Evolutionary conservation across 352 stramenopile genomes (phyloP), one percentile per base, ranked within the genome.

Genomic region (Phytopythium montanum): DNA sequence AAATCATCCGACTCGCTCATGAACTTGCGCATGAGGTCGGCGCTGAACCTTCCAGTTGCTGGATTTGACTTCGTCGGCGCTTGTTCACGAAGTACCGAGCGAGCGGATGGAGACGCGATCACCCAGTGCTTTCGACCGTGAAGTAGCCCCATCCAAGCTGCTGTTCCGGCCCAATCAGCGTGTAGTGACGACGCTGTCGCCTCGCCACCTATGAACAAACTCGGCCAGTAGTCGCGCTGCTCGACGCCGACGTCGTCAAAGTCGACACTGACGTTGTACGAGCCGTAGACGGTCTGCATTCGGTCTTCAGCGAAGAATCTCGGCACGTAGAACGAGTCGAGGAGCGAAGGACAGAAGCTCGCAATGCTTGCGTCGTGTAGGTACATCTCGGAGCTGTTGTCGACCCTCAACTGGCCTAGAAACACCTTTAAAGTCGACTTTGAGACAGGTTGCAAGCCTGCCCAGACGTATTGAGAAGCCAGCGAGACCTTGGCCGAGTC

Each of bases 111-210:
- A 41, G 60, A 69, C 4, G 69, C 60, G 45, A 80, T 76, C 0
- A 69, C 48, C 68, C 68, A 80, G 36, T 68, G 70, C 54, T 78
- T 78, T 5, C 60, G 61, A 29, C 70, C 70, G 21, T 60, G 28
- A 1, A 78, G 6, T 0, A 78, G 57, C 7, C 70, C 70, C 70
- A 78, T 78, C 70, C 70, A 78, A 7, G 70, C 70, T 9, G 70
- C 56, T 0, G 67, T 75, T 0, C 45, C 59, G 7, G 56, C 66
- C 70, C 70, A 78, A 46, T 80, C 71, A 6, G 51, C 59, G 28
- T 80, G 71, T 2, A 80, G 50, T 1, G 59, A 69, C 7, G 71
- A 80, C 9, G 63, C 31, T 2, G 68, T 80, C 2, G 59, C 52
- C 18, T 51, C 34, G 2, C 56, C 60, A n/a, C 71, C 69, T 34